Evolutionary conservation across 1,139 yeast genomes (phyloP).

Genomic region (Candida mesenterica): DNA sequence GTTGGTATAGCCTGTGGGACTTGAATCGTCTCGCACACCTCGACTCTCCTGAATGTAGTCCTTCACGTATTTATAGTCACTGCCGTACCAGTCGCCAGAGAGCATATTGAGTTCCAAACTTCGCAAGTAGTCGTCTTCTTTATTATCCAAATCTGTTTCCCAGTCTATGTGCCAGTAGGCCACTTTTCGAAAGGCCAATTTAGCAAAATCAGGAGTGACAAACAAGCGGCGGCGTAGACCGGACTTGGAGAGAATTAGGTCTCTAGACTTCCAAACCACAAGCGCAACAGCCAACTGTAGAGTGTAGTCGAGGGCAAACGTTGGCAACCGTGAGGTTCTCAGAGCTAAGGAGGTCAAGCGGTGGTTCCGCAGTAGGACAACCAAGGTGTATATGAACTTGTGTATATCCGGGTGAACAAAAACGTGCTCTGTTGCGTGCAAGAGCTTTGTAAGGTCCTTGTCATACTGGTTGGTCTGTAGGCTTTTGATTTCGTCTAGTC

Average conservation of each 20-base stretch:
- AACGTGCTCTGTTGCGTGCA: conserved; percentile 17
- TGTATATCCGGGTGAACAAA: conserved; percentile 37
- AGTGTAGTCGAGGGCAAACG: conserved; percentile 31
- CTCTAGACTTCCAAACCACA: conserved; percentile 24
- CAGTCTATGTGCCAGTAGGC: conserved; percentile 50
- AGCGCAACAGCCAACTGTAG: conserved; percentile 27
- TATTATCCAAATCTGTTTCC: conserved; percentile 28
- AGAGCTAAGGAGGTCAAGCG: conserved; percentile 42
- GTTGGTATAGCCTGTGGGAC: conserved; percentile 37
- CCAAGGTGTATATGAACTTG: conserved; percentile 38
- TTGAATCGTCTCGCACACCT: conserved; percentile 19
- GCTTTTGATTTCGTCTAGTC: conserved; percentile 8
- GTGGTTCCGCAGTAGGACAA: conserved; percentile 41
- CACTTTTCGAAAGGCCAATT: conserved; percentile 42
- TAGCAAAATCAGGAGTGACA: conserved; percentile 41
- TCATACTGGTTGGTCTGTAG: conserved; percentile 1
- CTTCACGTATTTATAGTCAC: conserved; percentile 39
- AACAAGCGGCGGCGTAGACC: conserved; percentile 16
- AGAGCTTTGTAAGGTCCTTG: conserved; percentile 6
- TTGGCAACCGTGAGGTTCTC: conserved; percentile 34
- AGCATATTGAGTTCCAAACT: conserved; percentile 33
- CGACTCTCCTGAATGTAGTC: conserved; percentile 25
- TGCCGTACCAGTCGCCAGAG: conserved; percentile 50
- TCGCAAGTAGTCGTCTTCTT: conserved; percentile 16
- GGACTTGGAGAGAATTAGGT: conserved; percentile 5